phyloP scores from a whole-genome alignment of 805 yeast species.

The Tetrapisispora nanseiensis region DNA sequence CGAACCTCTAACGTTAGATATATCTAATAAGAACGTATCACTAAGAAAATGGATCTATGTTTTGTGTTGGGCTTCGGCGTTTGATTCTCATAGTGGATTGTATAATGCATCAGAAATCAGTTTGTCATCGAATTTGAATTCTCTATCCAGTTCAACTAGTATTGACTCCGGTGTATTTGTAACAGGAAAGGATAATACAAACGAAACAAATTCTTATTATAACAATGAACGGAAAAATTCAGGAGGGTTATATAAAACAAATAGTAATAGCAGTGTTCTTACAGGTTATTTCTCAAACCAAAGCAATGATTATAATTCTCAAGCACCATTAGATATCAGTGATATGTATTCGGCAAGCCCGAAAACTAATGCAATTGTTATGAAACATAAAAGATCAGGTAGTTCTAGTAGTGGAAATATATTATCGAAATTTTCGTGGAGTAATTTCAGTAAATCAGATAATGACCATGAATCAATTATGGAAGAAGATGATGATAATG shows the following conservation, averaged over 20 bases:
- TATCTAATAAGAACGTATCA: conserved; percentile 7
- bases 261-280: conserved; percentile 3
- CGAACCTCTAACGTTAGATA: conserved; percentile 9
- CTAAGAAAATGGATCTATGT: conserved; percentile 19
- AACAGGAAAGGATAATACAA: conserved; percentile 4
- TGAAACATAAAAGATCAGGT: conserved; percentile 8
- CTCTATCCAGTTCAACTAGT: neutral
- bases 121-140: neutral
- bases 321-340: conserved; percentile 2
- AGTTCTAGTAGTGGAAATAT: conserved; percentile 21
- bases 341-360: conserved; percentile 3
- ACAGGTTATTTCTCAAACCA: conserved; percentile 5
- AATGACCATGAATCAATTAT: conserved; percentile 1
- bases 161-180: neutral
- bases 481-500: conserved; percentile 2
- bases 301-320: neutral
- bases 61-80: conserved; percentile 24
- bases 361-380: neutral
- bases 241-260: conserved; percentile 1
- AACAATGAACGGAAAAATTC: neutral
- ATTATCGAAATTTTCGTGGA: conserved; percentile 32
- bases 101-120: conserved; percentile 7
- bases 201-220: conserved; percentile 3
- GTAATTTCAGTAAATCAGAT: conserved; percentile 21
- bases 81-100: conserved; percentile 17